phyloP scores from a whole-genome alignment of 148 eudicot genomes.

The Camellia japonica region DNA sequence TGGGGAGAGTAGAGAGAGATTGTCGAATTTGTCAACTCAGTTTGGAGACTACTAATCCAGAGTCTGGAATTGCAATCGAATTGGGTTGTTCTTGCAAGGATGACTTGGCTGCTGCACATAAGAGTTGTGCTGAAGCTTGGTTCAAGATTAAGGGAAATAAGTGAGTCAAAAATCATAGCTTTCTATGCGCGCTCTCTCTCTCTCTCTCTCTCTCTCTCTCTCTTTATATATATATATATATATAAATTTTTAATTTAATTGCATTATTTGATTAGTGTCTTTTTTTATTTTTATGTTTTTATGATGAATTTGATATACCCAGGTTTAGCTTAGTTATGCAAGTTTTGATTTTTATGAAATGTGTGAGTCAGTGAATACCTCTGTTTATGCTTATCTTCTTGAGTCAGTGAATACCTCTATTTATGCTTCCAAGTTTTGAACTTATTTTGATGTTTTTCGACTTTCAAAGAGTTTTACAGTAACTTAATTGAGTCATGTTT shows the following conservation, averaged over 20 bases:
- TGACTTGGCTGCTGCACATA: conserved; percentile 71
- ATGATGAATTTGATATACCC: neutral
- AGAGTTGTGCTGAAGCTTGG: conserved; percentile 72
- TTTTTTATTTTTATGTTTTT: no score
- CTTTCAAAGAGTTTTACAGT: no score
- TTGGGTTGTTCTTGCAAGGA: conserved; percentile 69
- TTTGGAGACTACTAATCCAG: conserved; percentile 31
- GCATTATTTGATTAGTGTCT: neutral
- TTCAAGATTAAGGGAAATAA: conserved; percentile 70
- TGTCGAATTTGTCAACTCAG: conserved; percentile 66
- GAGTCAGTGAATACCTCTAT: neutral
- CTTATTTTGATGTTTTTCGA: no score
- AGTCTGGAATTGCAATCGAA: conserved; percentile 45
- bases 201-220: no score
- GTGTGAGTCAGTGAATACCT: neutral
- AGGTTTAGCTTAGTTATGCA: neutral
- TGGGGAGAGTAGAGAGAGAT: conserved; percentile 37
- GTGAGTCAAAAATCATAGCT: conserved; percentile 28
- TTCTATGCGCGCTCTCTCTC: neutral
- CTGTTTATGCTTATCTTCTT: neutral
- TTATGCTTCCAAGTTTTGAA: neutral
- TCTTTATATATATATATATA: no score
- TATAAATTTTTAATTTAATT: neutral
- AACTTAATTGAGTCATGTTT: no score
- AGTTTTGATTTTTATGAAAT: neutral